Evolutionary conservation across 768 basidiomycete species (phyloP), one percentile per base, ranked within the genome.

Genomic region (Boletus reticulatus): DNA sequence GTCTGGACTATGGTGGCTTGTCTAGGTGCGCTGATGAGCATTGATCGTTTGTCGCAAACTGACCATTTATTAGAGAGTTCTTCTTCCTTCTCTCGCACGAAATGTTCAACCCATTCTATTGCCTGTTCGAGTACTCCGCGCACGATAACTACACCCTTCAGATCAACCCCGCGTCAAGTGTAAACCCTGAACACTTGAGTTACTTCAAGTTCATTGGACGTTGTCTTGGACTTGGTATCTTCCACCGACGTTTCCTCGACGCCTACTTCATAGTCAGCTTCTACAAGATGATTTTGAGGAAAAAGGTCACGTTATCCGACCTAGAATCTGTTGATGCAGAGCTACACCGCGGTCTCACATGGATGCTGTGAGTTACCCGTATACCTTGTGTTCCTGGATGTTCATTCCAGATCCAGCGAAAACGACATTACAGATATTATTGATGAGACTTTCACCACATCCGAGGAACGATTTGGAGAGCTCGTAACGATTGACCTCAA

Each of bases 51-150:
- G 16, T 42, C 2, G 10, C 32, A 42, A 9, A 45, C 52, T 68
- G 53, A 66, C 43, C 32, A 42, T 57, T 19, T 22, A 55, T 43
- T 73, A 96, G 95, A 79, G 97, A 99, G 76, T 99, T 98, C 81
- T 99, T 99, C 83, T 99, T 98, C 89, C 78, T 99, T 55, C 82
- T 99, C 46, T 98, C 96, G 34, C 97, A 99, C 72, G 97, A 98
- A 75, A 98, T 99, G 97, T 98, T 99, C 81, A 97, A 98, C 74
- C 97, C 97, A 22, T 98, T 99, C 82, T 98, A 99, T 76, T 98
- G 97, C 72, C 80, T 99, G 12, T 99, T 99, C 75, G 97, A 99
- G 76, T 99, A 99, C 74, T 98, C 97, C 2, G 97, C 97, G 19
- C 96, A 98, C 76, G 97, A 98, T 80, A 98, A 99, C 75, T 99